Conservation (phyloP, 208 protist species). For the Vickermania spadyakhi region DNA sequence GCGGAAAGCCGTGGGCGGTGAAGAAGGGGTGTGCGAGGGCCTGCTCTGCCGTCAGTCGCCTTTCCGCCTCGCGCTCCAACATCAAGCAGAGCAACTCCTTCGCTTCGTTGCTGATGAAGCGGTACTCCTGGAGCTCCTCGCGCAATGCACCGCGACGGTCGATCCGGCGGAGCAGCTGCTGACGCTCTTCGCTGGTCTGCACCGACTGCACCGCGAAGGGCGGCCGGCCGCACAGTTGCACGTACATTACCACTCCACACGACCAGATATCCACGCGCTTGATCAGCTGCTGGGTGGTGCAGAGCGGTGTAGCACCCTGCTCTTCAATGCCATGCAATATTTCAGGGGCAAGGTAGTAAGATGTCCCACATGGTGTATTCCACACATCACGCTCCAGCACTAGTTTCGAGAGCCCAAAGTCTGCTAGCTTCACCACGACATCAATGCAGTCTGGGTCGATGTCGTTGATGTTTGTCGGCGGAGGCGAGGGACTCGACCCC, state of each 20-base stretch:
- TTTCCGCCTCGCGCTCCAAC: conserved; percentile 50
- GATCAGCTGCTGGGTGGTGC: conserved; percentile 61
- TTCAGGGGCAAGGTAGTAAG: conserved; percentile 87
- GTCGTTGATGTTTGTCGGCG: conserved; percentile 22
- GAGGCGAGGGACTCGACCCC: no score
- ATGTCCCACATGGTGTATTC: conserved; percentile 79
- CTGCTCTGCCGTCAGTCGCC: conserved; percentile 57
- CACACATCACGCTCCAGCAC: conserved; percentile 74
- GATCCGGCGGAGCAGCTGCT: conserved; percentile 58
- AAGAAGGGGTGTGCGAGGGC: conserved; percentile 79
- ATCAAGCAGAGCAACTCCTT: conserved; percentile 73
- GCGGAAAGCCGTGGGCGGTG: conserved; percentile 44
- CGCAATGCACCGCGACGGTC: conserved; percentile 81
- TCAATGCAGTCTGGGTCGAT: conserved; percentile 26
- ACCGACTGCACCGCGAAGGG: conserved; percentile 84
- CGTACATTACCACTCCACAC: conserved; percentile 77
- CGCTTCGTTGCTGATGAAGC: conserved; percentile 51
- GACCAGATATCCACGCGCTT: conserved; percentile 88
- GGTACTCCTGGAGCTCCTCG: conserved; percentile 58
- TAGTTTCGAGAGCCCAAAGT: conserved; percentile 87
- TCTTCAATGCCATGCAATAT: conserved; percentile 79
- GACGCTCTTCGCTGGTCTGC: conserved; percentile 66
- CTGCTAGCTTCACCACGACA: conserved; percentile 68
- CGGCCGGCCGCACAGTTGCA: conserved; percentile 70
- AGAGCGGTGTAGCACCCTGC: conserved; percentile 67